Conservation (phyloP, 331 rosid genomes). For the Malus hybrid region DNA sequence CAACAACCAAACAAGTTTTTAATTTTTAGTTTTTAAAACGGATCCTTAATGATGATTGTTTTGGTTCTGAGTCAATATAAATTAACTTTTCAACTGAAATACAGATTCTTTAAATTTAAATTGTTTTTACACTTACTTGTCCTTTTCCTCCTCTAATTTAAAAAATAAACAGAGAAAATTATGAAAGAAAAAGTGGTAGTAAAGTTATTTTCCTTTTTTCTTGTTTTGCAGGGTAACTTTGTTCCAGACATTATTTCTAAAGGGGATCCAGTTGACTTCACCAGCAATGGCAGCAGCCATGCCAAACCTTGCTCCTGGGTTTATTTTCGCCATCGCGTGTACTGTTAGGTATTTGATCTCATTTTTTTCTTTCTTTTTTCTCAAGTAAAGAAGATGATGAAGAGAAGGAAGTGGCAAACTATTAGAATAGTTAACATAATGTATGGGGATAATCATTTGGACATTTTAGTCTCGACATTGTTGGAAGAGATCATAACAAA, state of each 20-base stretch:
- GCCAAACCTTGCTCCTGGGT: slow-evolving; percentile 90
- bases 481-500: not conserved
- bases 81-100: too few relatives aligned
- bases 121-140: too few relatives aligned
- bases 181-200: too few relatives aligned
- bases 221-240: slow-evolving; percentile 52
- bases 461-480: not conserved
- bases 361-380: not conserved
- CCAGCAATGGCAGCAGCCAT: slow-evolving; percentile 91
- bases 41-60: too few relatives aligned
- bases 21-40: too few relatives aligned
- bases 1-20: too few relatives aligned
- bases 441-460: too few relatives aligned
- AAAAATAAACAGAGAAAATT: too few relatives aligned
- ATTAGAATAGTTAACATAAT: not conserved
- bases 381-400: not conserved
- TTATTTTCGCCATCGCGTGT: slow-evolving; percentile 82
- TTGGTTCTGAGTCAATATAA: too few relatives aligned
- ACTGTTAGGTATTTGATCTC: slow-evolving; percentile 38
- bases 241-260: slow-evolving; percentile 56
- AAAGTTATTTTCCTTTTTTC: not conserved
- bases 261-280: slow-evolving; percentile 70
- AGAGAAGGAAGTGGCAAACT: not conserved
- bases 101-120: too few relatives aligned
- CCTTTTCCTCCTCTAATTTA: too few relatives aligned